Evolutionary conservation across 1,284 basidiomycete species (phyloP), one percentile per base, ranked within the genome.

Genomic region (Peniophora sp.): DNA sequence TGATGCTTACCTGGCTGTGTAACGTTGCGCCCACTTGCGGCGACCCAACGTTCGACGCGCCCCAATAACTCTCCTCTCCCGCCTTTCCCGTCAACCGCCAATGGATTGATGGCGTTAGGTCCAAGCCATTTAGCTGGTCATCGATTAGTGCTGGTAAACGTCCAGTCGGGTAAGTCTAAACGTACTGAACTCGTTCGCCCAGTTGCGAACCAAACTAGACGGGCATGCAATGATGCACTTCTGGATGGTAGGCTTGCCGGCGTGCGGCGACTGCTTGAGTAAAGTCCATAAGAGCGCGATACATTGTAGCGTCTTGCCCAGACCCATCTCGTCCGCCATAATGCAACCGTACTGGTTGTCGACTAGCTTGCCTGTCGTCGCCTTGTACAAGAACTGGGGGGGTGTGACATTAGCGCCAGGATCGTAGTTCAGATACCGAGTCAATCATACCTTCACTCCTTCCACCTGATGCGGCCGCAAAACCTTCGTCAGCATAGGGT

Each of bases 311-410:
- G 95, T 97, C 70, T 96, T 96, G 23, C 92, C 91, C 20, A 96
- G 81, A 63, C 97, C 96, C 96, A 99, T 99, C 69, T 97, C 96
- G 64, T 99, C 96, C 0, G 97, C 96, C 89, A 99, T 95, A 64
- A 99, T 99, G 62, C 93, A 97, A 0, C 96, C 96, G 60, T 93
- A 93, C 51, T 96, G 93, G 58, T 92, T 90, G 48, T 93, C 84
- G 23, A 88, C 89, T 47, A 95, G 70, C 82, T 97, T 88, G 2
- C 95, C 97, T 0, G 92, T 97, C 8, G 94, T 87, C 64, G 94
- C 96, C 65, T 83, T 86, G 69, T 97, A 99, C 63, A 99, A 70
- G 68, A 99, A 99, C 88, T 93, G 46, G 45, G 34, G 15, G 35
- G 12, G 12, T 12, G n/a, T n/a, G n/a, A n/a, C n/a, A n/a, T n/a